phyloP scores from a whole-genome alignment of 371 early-diverging fungal species.

The Entomophthora muscae region DNA sequence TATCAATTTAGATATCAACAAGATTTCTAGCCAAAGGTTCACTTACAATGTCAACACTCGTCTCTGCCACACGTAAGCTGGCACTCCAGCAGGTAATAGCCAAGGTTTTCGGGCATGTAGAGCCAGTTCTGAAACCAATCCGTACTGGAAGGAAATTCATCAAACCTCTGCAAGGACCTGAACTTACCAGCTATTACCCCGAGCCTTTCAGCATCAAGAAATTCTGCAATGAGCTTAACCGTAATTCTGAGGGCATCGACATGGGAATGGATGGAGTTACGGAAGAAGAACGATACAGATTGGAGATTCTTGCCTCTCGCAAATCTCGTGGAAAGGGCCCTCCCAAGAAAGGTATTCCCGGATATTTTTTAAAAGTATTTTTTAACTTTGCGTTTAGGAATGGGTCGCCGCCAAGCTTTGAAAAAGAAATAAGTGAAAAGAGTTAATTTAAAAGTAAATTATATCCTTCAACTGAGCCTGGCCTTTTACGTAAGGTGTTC shows the following conservation, averaged over 20 bases:
- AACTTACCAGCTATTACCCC: conserved; percentile 4
- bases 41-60: neutral
- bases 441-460: too few relatives aligned
- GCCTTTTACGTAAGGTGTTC: too few relatives aligned
- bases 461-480: too few relatives aligned
- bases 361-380: neutral
- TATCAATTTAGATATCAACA: too few relatives aligned
- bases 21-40: too few relatives aligned
- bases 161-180: conserved; percentile 5
- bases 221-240: neutral
- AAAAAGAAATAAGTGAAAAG: conserved; percentile 9
- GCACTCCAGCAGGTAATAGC: conserved; percentile 1
- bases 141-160: conserved; percentile 2
- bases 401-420: conserved; percentile 2
- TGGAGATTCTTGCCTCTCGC: neutral
- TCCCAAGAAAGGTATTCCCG: conserved; percentile 8
- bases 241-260: neutral
- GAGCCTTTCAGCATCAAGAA: neutral
- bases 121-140: neutral
- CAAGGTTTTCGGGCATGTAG: neutral
- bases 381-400: neutral
- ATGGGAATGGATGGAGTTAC: neutral
- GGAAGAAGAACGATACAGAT: conserved; percentile 7
- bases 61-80: neutral
- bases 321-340: conserved; percentile 8